A percentile compares a stretch with the other conserved stretches of the same genome.
phyloP scores from a whole-genome alignment of 2,329 filamentous ascomycete species.

The Neofusicoccum sp. region DNA sequence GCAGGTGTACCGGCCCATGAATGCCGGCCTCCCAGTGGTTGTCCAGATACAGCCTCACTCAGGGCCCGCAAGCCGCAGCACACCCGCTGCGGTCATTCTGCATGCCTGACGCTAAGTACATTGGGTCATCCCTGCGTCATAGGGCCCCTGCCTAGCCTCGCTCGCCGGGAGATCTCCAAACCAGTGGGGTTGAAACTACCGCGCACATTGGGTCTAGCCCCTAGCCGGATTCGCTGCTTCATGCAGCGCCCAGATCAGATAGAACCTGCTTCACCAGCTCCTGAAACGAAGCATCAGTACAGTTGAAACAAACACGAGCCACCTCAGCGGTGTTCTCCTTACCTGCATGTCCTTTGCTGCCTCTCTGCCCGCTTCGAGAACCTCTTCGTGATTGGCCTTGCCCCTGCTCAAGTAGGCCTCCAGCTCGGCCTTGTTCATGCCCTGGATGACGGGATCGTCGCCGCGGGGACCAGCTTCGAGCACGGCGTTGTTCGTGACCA shows the following conservation, averaged over 20 bases:
- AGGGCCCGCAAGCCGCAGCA: slow-evolving; percentile 1
- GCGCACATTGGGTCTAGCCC: neutral
- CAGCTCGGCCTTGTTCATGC: slow-evolving; percentile 50
- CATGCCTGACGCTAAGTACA: slow-evolving; percentile 7
- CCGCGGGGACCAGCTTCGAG: slow-evolving; percentile 58
- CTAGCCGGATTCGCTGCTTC: slow-evolving; percentile 4
- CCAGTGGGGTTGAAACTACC: neutral
- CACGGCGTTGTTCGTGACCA: slow-evolving; percentile 65
- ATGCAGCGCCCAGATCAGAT: slow-evolving; percentile 33
- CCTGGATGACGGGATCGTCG: slow-evolving; percentile 55
- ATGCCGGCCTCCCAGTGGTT: neutral
- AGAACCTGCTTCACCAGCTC: slow-evolving; percentile 48
- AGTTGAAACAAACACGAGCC: neutral
- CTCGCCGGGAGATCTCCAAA: neutral
- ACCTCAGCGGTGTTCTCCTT: slow-evolving; percentile 15
- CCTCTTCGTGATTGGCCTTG: slow-evolving; percentile 64
- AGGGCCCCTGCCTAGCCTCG: neutral
- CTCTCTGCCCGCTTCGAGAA: slow-evolving; percentile 59
- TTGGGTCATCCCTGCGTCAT: slow-evolving; percentile 8
- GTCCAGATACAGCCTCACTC: neutral
- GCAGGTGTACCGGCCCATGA: neutral
- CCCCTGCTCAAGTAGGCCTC: slow-evolving; percentile 57
- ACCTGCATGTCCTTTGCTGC: slow-evolving; percentile 65
- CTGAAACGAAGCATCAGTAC: slow-evolving; percentile 21
- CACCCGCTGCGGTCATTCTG: neutral